These are phyloP conservation scores for Cordia subcordata DNA, from an alignment of 257 asterid species.

Conservation along the genomic window DNA sequence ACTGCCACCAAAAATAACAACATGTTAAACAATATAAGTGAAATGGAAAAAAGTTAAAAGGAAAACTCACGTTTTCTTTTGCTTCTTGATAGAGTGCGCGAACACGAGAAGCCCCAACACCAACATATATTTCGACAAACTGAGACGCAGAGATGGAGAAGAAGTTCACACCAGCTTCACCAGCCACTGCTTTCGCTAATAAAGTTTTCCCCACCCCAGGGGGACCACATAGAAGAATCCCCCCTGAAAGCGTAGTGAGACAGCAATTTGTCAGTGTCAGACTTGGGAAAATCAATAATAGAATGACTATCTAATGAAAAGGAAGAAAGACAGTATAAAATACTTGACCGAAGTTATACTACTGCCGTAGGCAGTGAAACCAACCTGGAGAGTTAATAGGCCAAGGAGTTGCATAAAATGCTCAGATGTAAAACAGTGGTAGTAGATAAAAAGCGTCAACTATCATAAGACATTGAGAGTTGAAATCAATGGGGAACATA, in stretches of 20 bases:
- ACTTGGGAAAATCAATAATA: conserved; percentile 9
- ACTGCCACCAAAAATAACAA: no score
- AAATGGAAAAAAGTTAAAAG: conserved; percentile 7
- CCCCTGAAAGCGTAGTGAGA: conserved; percentile 49
- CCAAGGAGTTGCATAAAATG: neutral
- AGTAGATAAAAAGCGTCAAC: neutral
- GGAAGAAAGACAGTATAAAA: neutral
- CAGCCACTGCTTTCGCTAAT: conserved; percentile 97
- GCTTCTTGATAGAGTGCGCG: conserved; percentile 98
- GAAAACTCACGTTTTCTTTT: conserved; percentile 67
- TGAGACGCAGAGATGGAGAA: conserved; percentile 98
- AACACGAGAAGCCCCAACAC: conserved; percentile 99
- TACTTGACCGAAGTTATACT: neutral
- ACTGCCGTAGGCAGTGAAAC: neutral
- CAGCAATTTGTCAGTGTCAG: conserved; percentile 14
- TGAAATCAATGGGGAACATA: neutral
- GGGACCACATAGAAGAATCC: conserved; percentile 97
- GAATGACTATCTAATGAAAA: conserved; percentile 4
- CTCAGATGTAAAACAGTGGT: neutral
- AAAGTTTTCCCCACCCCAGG: conserved; percentile 99
- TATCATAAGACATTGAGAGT: neutral
- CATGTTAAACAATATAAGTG: no score
- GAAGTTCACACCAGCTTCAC: conserved; percentile 99
- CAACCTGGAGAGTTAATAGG: neutral
- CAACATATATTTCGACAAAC: conserved; percentile 95